Conservation (phyloP, 208 protist species). For the Leishmania guyanensis region DNA sequence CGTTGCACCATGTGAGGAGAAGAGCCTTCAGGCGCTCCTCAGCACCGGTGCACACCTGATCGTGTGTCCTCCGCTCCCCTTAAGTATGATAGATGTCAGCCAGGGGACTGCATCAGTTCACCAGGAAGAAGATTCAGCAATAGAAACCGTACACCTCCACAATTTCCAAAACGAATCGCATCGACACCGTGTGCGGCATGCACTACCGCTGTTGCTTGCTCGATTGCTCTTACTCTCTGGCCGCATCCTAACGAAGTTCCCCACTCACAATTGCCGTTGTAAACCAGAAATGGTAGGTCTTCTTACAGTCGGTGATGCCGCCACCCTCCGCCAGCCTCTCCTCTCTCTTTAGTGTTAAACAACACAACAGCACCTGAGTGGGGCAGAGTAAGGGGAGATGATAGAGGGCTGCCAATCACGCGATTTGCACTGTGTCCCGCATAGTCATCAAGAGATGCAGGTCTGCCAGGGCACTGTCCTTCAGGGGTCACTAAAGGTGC, state of each 20-base stretch:
- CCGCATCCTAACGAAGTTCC: neutral
- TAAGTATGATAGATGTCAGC: neutral
- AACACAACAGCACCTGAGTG: slow-evolving; percentile 24
- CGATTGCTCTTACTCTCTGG: neutral
- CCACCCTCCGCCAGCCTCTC: slow-evolving; percentile 7
- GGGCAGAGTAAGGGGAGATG: slow-evolving; percentile 10
- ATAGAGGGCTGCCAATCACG: slow-evolving; percentile 19
- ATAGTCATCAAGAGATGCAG: neutral
- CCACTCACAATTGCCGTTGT: neutral
- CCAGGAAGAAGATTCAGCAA: slow-evolving; percentile 12
- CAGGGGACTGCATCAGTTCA: slow-evolving; percentile 23
- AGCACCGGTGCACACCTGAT: slow-evolving; percentile 11
- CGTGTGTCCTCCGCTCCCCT: slow-evolving; percentile 6
- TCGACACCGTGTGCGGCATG: slow-evolving; percentile 1
- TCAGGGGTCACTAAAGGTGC: slow-evolving; percentile 16
- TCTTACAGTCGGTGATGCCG: neutral
- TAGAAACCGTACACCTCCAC: slow-evolving; percentile 23
- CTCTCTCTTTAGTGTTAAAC: slow-evolving; percentile 17
- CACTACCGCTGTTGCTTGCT: neutral
- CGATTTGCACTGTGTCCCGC: neutral
- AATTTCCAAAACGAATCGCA: slow-evolving; percentile 14
- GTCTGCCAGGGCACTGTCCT: slow-evolving; percentile 29
- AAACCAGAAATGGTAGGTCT: neutral
- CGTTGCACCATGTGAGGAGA: neutral
- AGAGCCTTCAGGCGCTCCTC: neutral